Base-by-base conservation (phyloP, 2,329 filamentous ascomycete genomes). In the Verticillium longisporum region DNA sequence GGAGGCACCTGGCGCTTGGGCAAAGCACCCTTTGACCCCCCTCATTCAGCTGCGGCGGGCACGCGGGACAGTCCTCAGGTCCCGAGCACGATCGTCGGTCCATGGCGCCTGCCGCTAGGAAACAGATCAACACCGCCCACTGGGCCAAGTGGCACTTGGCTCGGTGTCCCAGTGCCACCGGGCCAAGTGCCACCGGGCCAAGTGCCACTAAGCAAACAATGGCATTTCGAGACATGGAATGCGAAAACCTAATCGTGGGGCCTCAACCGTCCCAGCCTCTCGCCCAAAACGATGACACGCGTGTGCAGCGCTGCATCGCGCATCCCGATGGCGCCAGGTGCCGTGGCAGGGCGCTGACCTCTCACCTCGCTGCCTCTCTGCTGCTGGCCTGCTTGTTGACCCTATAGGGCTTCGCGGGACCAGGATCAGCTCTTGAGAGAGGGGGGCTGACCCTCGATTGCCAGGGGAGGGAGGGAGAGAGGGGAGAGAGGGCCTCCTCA, bases 221-320 rank as follows among this genome's bases (percentile, higher is more conserved):
- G n/a, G n/a, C 15, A 7, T 21, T 50, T 50, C 41, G 9, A 50
- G 41, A 50, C 41, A 50, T 3, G 7, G n/a, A 50, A 21, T n/a
- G 26, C 26, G 26, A 26, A 26, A 26, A 26, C 26, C 26, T 26
- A 26, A 26, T 26, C 26, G 26, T 26, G 26, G 26, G n/a, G 41
- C 41, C n/a, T 18, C 41, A 9, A 50, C 7, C 41, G 9, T 9
- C 7, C 41, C n/a, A 10, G 11, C 18, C 56, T 56, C 59, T 56
- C 59, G 61, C 61, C 26, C 26, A 26, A 26, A 64, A 55, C 55
- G 62, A 50, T 10, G 56, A 55, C 15, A 56, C 37, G 5, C 55
- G 55, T 32, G 37, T 37, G 33, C 21, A 21, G 18, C 41, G 55
- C 31, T 37, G 33, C 21, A 21, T 50, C 41, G 55, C 31, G 55